phyloP scores from a whole-genome alignment of 805 yeast species.

The Zygoascus tannicola region DNA sequence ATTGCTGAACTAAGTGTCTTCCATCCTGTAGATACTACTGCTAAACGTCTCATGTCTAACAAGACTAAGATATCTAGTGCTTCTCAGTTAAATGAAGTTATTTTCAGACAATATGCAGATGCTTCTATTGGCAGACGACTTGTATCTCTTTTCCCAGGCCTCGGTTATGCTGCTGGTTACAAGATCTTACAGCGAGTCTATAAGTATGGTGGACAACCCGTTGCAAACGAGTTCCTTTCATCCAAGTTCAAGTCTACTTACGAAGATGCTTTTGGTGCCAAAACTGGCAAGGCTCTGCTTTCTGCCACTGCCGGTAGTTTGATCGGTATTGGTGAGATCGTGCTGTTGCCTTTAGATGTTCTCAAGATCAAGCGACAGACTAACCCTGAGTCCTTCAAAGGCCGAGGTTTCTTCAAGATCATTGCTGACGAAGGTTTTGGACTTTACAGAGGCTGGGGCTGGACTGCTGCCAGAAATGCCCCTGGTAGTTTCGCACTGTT shows the following conservation, averaged over 20 bases:
- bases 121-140: slow-evolving; percentile 63
- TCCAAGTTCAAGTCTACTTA: slow-evolving; percentile 60
- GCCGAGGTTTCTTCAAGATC: slow-evolving; percentile 89
- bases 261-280: slow-evolving; percentile 75
- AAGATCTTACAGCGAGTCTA: slow-evolving; percentile 94
- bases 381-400: slow-evolving; percentile 98
- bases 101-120: slow-evolving; percentile 72
- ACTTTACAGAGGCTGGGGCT: slow-evolving; percentile 96
- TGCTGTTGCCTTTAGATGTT: slow-evolving; percentile 85
- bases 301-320: slow-evolving; percentile 96
- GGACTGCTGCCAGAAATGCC: slow-evolving; percentile 99
- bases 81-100: slow-evolving; percentile 69
- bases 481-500: slow-evolving; percentile 97
- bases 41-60: slow-evolving; percentile 92
- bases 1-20: slow-evolving; percentile 92
- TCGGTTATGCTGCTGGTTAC: slow-evolving; percentile 96
- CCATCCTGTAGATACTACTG: slow-evolving; percentile 96
- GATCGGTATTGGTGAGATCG: slow-evolving; percentile 97
- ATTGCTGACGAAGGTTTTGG: slow-evolving; percentile 86
- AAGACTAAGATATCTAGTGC: slow-evolving; percentile 55
- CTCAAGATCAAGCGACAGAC: slow-evolving; percentile 95
- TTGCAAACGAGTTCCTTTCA: slow-evolving; percentile 86
- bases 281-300: slow-evolving; percentile 94
- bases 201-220: slow-evolving; percentile 99
- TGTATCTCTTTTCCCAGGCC: slow-evolving; percentile 88